Evolutionary conservation across 2,329 filamentous ascomycete genomes (phyloP).

Genomic region (Fusarium sp.): DNA sequence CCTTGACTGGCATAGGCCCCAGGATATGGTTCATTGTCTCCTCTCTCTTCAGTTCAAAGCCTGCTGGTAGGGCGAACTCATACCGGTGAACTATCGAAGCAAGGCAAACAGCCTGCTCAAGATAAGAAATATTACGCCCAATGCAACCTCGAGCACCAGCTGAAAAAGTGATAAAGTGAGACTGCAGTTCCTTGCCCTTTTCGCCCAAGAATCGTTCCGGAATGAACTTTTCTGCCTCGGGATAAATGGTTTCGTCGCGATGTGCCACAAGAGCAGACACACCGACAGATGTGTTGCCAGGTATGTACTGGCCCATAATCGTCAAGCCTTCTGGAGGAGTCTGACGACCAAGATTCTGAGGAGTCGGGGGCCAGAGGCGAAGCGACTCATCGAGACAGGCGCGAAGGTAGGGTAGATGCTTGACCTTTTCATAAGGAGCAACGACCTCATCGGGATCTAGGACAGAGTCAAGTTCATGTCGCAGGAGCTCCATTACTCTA

Average conservation of each 20-base stretch:
- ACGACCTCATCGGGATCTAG: constrained; percentile 54
- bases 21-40: not conserved
- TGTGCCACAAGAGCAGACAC: constrained; percentile 51
- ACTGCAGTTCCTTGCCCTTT: constrained; percentile 48
- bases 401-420: constrained; percentile 61
- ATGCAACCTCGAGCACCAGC: constrained; percentile 53
- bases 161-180: constrained; percentile 52
- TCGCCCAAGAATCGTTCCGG: constrained; percentile 55
- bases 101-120: constrained; percentile 57
- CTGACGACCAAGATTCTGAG: constrained; percentile 38
- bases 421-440: constrained; percentile 59
- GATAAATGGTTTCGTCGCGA: constrained; percentile 51
- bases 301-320: constrained; percentile 46
- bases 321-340: constrained; percentile 43
- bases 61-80: constrained; percentile 3
- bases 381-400: constrained; percentile 61
- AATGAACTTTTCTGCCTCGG: constrained; percentile 49
- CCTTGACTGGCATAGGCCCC: not conserved
- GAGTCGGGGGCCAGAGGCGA: constrained; percentile 45
- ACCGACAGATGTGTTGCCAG: constrained; percentile 50
- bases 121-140: constrained; percentile 51
- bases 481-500: constrained; percentile 47
- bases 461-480: constrained; percentile 56
- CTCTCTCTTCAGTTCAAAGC: not conserved
- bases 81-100: constrained; percentile 54